Conservation (phyloP, 2,329 filamentous ascomycete genomes). For the Helotiales sp. region DNA sequence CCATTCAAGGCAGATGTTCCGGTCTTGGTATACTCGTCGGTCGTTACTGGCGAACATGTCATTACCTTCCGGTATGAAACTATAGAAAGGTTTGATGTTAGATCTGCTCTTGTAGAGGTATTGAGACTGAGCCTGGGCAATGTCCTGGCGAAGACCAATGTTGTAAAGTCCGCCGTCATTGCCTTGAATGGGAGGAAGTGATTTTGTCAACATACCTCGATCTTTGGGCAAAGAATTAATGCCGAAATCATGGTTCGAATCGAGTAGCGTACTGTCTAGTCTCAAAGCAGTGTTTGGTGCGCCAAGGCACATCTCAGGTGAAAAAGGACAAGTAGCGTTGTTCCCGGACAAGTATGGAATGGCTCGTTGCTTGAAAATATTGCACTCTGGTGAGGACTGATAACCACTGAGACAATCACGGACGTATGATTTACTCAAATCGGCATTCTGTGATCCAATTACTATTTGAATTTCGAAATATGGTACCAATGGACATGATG, state of each 20-base stretch:
- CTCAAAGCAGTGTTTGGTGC: not conserved
- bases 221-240: not conserved
- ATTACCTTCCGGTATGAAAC: not conserved
- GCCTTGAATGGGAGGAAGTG: too few species aligned
- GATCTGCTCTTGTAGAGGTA: not conserved
- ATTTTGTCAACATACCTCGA: not conserved
- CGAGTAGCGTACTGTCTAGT: constrained; percentile 3
- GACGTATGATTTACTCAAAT: constrained; percentile 7
- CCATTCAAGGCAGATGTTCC: not conserved
- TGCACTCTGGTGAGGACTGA: constrained; percentile 7
- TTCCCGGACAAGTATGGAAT: not conserved
- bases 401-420: constrained; percentile 8
- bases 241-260: not conserved
- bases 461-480: too few species aligned
- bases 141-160: too few species aligned
- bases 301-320: not conserved
- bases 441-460: not conserved
- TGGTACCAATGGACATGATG: too few species aligned
- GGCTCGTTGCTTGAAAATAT: not conserved
- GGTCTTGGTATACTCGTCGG: not conserved
- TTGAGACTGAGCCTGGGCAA: too few species aligned
- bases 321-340: not conserved
- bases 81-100: not conserved
- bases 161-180: too few species aligned
- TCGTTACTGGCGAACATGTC: not conserved